A percentile compares a stretch with the other conserved stretches of the same genome.
Conservation (phyloP, 208 protist genomes). For the Wallacemonas collosoma region DNA sequence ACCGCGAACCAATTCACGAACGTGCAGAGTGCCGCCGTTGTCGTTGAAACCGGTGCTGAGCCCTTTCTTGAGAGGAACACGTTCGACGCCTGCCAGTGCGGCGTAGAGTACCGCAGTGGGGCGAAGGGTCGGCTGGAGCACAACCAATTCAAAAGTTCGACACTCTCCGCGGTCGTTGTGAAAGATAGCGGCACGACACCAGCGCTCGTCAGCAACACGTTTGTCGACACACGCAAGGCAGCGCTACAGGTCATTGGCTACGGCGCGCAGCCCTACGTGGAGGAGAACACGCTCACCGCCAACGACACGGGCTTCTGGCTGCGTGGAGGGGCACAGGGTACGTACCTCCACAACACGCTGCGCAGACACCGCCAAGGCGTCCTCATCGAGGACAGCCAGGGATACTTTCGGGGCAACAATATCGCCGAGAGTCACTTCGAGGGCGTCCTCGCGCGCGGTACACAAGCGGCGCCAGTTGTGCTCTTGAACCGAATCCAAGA, state of each 20-base stretch:
- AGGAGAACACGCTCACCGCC: conserved; percentile 25
- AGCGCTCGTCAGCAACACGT: conserved; percentile 16
- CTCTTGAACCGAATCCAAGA: conserved; percentile 21
- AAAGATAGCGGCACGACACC: conserved; percentile 4
- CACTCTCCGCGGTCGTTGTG: conserved; percentile 10
- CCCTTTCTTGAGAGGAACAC: conserved; percentile 28
- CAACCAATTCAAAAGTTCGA: conserved; percentile 31
- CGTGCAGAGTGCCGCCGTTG: conserved; percentile 30
- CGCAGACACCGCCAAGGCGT: conserved; percentile 25
- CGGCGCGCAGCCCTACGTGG: conserved; percentile 25
- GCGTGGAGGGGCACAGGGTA: conserved; percentile 22
- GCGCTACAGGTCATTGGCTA: conserved; percentile 13
- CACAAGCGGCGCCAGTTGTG: conserved; percentile 15
- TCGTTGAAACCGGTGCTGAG: conserved; percentile 22
- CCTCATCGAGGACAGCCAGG: conserved; percentile 19
- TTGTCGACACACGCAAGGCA: conserved; percentile 8
- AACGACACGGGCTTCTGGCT: conserved; percentile 23
- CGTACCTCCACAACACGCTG: conserved; percentile 26
- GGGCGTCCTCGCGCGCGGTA: conserved; percentile 20
- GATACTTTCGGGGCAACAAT: conserved; percentile 23
- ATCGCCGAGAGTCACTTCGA: conserved; percentile 22
- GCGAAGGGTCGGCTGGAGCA: conserved; percentile 15
- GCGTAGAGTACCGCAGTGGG: conserved; percentile 20
- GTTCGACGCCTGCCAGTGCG: conserved; percentile 26
- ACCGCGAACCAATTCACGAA: conserved; percentile 22